Evolutionary conservation across 2,329 filamentous ascomycete genomes (phyloP), one percentile per base, ranked within the genome.

Genomic region (Nemania diffusa): DNA sequence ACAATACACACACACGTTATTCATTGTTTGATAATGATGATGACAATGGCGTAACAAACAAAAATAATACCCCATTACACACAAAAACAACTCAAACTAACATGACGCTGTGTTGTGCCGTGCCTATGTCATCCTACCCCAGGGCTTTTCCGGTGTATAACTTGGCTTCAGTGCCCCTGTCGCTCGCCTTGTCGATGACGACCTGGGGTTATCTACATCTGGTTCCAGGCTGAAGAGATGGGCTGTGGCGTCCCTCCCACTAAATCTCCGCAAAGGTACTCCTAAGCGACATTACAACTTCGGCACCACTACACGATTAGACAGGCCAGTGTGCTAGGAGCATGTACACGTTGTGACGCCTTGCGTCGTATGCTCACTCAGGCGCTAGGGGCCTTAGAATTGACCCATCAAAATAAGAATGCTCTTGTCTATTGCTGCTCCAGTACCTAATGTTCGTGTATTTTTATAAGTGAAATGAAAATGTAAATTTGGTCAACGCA

Each of bases 61-160:
- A 60, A n/a, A 67, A 63, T 63, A 68, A 68, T 65, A 65, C 68
- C 62, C 65, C 63, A 64, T 63, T 37, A 63, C 56, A 66, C 44
- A 69, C 17, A 44, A n/a, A n/a, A n/a, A 52, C 60, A 24, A 63
- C 58, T 34, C 50, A 44, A 46, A 50, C 62, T 63, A 37, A 63
- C 37, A 56, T 68, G 65, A 60, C 48, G 53, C 40, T 51, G 53
- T 63, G 24, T 13, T 57, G 56, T 56, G 57, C 15, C 20, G 15
- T 58, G 44, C n/a, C 52, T 26, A 24, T 48, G 53, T 13, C 26
- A 15, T 65, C 51, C 20, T 46, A 42, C 46, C 27, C 52, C 37
- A 26, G n/a, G n/a, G 17, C 20, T 13, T 37, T n/a, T 42, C 34
- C 22, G 48, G 32, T 22, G 17, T 17, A 29, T 61, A 13, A n/a